Percentiles rank a stretch among this genome's conserved stretches.
phyloP scores from a whole-genome alignment of 257 asterid species.

The Solanum neorickii region DNA sequence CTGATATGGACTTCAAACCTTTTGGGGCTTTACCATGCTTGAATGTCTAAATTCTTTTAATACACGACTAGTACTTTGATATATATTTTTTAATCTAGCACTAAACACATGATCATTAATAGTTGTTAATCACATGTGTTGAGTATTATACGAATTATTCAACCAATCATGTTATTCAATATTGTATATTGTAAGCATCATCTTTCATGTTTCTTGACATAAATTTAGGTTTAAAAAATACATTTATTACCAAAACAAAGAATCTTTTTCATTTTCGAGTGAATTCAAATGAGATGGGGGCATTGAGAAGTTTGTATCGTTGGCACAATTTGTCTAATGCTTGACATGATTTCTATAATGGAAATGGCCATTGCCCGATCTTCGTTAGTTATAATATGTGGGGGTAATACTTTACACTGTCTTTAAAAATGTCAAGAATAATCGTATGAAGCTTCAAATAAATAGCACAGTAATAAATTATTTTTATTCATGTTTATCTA shows the following conservation, averaged over 20 bases:
- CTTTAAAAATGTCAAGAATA: too few relatives aligned
- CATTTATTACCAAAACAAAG: not conserved
- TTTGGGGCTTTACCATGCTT: not conserved
- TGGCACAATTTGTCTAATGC: not conserved
- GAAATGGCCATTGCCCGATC: not conserved
- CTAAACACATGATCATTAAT: too few relatives aligned
- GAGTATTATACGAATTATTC: not conserved
- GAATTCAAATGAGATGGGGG: not conserved
- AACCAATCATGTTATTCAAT: not conserved
- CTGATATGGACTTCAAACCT: not conserved
- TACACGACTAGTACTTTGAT: too few relatives aligned
- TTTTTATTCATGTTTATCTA: not conserved
- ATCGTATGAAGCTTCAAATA: not conserved
- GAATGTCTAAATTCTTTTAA: not conserved
- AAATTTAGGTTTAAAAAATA: too few relatives aligned
- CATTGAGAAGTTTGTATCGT: not conserved
- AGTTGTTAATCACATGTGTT: too few relatives aligned
- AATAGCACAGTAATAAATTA: not conserved
- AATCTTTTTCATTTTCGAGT: not conserved
- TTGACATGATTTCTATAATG: not conserved
- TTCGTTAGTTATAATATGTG: not conserved
- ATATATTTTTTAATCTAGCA: too few relatives aligned
- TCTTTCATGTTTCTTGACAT: not conserved
- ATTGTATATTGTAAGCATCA: not conserved
- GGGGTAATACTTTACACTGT: not conserved